These are phyloP conservation scores for Fusarium drepaniforme DNA, from an alignment of 2,329 filamentous ascomycete species.

Conservation along the genomic window DNA sequence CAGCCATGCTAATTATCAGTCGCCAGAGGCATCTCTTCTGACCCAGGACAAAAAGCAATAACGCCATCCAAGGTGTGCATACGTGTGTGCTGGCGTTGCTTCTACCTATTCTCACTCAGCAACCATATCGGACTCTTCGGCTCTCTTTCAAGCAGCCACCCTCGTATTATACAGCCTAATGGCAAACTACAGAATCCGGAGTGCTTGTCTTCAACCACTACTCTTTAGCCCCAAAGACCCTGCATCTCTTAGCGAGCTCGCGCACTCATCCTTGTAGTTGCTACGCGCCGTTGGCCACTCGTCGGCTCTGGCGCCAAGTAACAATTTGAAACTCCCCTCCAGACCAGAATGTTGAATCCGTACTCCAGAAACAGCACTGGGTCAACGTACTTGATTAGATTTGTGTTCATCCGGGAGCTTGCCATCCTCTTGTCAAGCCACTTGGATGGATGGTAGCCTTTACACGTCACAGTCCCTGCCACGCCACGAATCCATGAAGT, in stretches of 20 bases:
- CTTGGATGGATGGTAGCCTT: background rate
- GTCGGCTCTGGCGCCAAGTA: slow-evolving; percentile 5
- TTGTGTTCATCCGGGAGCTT: background rate
- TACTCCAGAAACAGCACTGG: background rate
- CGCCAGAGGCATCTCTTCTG: background rate
- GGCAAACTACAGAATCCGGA: background rate
- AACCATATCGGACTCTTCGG: background rate
- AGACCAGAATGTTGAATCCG: background rate
- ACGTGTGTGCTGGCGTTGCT: background rate
- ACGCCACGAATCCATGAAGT: background rate
- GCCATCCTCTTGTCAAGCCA: background rate
- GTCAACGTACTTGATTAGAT: background rate
- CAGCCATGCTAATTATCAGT: background rate
- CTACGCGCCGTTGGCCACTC: slow-evolving; percentile 3
- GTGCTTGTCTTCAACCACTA: background rate
- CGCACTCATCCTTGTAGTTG: slow-evolving; percentile 1
- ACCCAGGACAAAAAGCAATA: background rate
- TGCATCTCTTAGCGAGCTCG: slow-evolving; percentile 4
- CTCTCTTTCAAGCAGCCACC: background rate
- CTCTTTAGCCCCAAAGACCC: background rate
- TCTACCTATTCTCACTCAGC: background rate
- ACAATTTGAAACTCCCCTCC: background rate
- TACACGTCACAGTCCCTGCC: background rate
- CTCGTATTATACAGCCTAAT: background rate
- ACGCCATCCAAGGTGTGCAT: background rate